Conservation (phyloP, 179 eudicot species). For the Drosera spatulata region DNA sequence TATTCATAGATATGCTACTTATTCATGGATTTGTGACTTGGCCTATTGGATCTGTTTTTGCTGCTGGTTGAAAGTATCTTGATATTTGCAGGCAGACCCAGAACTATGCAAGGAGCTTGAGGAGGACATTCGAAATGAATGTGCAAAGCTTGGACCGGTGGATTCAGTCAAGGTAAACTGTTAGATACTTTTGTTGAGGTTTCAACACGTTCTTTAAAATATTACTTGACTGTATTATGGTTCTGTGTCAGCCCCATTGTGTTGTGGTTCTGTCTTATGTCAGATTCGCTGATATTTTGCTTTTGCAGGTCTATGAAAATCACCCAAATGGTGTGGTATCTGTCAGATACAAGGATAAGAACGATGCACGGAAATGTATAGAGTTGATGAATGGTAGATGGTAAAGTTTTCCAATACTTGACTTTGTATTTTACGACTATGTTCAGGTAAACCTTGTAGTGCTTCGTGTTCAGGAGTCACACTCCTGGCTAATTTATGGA, state of each 20-base stretch:
- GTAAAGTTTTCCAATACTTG: slow-evolving; percentile 20
- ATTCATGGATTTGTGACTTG: not conserved
- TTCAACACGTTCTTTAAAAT: not conserved
- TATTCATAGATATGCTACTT: no score
- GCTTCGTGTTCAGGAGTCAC: no score
- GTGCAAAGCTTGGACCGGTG: slow-evolving; percentile 72
- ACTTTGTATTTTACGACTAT: not conserved
- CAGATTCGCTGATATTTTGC: not conserved
- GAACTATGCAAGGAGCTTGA: slow-evolving; percentile 57
- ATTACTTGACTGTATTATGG: no score
- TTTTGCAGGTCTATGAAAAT: slow-evolving; percentile 76
- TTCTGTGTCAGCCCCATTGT: no score
- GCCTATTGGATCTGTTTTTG: not conserved
- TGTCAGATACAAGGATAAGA: slow-evolving; percentile 75
- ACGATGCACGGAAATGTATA: slow-evolving; percentile 75
- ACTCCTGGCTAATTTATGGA: no score
- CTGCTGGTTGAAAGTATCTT: slow-evolving; percentile 11
- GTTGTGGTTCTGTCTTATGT: no score
- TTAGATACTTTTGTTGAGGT: not conserved
- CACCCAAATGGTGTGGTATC: slow-evolving; percentile 92
- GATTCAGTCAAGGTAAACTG: slow-evolving; percentile 70
- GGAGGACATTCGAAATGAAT: slow-evolving; percentile 81
- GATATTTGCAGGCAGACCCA: slow-evolving; percentile 53
- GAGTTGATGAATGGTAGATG: slow-evolving; percentile 91
- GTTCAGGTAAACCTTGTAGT: no score